These are phyloP conservation scores for Penicillium sp. DNA, from an alignment of 2,329 filamentous ascomycete genomes.

Conservation along the genomic window DNA sequence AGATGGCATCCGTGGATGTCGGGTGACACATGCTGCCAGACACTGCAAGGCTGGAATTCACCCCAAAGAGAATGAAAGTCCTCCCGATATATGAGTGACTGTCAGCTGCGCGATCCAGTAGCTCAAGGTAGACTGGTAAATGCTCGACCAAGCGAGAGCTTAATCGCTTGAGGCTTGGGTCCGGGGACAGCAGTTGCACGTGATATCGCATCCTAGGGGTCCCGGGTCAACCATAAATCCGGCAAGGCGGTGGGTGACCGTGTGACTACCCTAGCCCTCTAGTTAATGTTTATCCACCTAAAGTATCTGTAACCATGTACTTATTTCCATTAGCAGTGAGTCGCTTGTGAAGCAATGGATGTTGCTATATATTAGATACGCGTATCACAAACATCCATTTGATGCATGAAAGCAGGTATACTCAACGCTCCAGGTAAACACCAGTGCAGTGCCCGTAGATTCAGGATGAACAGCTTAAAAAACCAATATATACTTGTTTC, in stretches of 20 bases:
- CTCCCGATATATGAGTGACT: background rate
- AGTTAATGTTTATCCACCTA: background rate
- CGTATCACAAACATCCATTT: too few relatives aligned
- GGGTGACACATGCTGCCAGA: constrained; percentile 20
- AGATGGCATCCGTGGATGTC: constrained; percentile 8
- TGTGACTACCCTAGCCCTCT: background rate
- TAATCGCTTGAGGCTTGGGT: background rate
- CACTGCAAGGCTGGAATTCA: background rate
- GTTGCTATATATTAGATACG: too few relatives aligned
- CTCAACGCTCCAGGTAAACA: too few relatives aligned
- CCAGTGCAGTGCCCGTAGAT: too few relatives aligned
- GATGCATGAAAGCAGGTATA: too few relatives aligned
- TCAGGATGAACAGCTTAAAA: too few relatives aligned
- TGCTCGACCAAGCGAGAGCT: background rate
- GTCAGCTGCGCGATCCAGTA: background rate
- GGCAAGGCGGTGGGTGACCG: background rate
- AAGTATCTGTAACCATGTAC: too few relatives aligned
- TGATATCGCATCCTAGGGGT: background rate
- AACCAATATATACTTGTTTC: too few relatives aligned
- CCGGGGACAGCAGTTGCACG: background rate
- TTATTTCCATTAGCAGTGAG: too few relatives aligned
- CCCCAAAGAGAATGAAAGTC: background rate
- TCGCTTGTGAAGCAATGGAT: too few relatives aligned
- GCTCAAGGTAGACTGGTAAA: background rate
- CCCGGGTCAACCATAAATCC: background rate